Evolutionary conservation across 75 land plant species (phyloP).

Genomic region (Gnetum montanum): DNA sequence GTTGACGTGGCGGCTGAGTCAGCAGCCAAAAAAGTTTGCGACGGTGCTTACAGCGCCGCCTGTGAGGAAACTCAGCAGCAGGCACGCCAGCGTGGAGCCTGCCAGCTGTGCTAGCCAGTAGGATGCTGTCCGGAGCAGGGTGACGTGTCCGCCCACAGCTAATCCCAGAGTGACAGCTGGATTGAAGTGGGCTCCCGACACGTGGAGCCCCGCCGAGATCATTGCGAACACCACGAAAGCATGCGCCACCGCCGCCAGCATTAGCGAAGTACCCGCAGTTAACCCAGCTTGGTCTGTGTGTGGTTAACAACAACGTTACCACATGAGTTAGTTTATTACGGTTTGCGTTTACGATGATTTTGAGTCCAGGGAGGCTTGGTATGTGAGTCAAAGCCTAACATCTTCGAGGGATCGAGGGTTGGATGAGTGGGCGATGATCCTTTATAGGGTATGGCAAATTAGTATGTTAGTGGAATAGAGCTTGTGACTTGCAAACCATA

Average conservation of each 20-base stretch:
- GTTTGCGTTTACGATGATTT: neutral
- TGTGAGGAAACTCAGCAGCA: constrained; percentile 43
- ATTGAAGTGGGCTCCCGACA: constrained; percentile 75
- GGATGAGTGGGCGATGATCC: too few species aligned
- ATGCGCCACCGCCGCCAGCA: constrained; percentile 26
- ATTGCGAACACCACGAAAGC: constrained; percentile 19
- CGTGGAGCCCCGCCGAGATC: constrained; percentile 14
- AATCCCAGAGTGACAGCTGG: constrained; percentile 74
- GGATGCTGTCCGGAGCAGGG: constrained; percentile 35
- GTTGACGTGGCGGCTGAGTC: too few species aligned
- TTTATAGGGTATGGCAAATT: too few species aligned
- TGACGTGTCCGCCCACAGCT: constrained; percentile 64
- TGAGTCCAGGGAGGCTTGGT: neutral
- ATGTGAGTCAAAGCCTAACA: neutral
- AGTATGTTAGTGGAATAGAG: too few species aligned
- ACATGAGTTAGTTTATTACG: too few species aligned
- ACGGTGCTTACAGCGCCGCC: constrained; percentile 16
- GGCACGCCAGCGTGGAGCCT: constrained; percentile 47
- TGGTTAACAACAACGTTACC: too few species aligned
- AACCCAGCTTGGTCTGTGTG: constrained; percentile 17
- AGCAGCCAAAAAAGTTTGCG: neutral
- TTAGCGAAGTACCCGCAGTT: constrained; percentile 16
- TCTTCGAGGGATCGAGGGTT: too few species aligned
- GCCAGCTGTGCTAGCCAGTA: constrained; percentile 53
- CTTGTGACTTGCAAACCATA: too few species aligned